Evolutionary conservation across 257 asterid genomes (phyloP).

Genomic region (Gentiana dahurica): DNA sequence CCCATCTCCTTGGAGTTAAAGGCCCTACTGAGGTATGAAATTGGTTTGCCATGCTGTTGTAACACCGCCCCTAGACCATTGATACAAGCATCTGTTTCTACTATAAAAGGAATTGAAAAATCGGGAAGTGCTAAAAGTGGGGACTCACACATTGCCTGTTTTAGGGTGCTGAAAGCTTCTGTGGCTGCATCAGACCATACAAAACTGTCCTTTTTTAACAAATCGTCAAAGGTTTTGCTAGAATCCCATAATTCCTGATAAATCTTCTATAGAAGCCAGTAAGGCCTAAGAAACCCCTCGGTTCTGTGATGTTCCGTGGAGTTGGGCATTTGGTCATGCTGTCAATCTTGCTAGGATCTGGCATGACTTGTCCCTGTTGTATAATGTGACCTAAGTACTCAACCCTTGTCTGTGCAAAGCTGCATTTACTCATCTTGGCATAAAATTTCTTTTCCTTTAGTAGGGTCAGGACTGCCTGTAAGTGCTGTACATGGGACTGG

Average conservation of each 20-base stretch:
- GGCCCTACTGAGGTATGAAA: not conserved
- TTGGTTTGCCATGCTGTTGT: not conserved
- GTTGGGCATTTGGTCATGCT: not conserved
- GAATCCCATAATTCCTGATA: not conserved
- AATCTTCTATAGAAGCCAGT: not conserved
- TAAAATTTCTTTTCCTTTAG: not conserved
- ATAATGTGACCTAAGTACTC: not conserved
- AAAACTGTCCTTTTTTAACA: not conserved
- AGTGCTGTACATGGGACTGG: too few relatives aligned
- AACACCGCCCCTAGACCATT: not conserved
- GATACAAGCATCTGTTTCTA: not conserved
- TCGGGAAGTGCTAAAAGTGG: not conserved
- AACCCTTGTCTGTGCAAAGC: not conserved
- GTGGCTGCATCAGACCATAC: not conserved
- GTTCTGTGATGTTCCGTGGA: not conserved
- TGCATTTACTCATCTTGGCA: not conserved
- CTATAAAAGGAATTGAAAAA: not conserved
- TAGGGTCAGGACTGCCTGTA: not conserved
- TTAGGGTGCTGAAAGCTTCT: not conserved
- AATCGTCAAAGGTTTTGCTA: not conserved
- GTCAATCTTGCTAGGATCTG: not conserved
- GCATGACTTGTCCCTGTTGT: not conserved
- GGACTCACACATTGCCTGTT: not conserved
- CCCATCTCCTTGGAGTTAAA: not conserved
- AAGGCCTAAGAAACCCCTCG: not conserved